phyloP scores from a whole-genome alignment of 202 grass and related monocot genomes.

The Saccharum hybrid region DNA sequence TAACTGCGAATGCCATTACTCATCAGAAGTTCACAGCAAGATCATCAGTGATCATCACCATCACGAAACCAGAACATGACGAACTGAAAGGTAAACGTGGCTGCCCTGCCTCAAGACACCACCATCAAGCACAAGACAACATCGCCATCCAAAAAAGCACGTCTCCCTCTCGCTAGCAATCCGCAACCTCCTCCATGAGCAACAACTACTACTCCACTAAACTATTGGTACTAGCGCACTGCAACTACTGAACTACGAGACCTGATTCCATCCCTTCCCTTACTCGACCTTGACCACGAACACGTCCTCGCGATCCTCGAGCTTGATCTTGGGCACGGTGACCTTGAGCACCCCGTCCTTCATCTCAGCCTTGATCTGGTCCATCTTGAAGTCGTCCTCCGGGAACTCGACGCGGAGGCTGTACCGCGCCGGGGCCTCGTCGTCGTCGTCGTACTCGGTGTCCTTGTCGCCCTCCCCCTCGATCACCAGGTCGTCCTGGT shows the following conservation, averaged over 20 bases:
- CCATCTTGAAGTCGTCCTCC: conserved; percentile 51
- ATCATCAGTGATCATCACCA: no score
- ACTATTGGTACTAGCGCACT: no score
- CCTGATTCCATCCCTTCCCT: background rate
- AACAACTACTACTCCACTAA: no score
- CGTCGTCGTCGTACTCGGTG: conserved; percentile 40
- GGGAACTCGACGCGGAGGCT: conserved; percentile 50
- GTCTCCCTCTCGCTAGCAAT: no score
- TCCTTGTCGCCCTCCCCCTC: background rate
- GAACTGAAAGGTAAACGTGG: no score
- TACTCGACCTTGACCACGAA: conserved; percentile 63
- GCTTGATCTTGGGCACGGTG: conserved; percentile 61
- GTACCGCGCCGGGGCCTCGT: conserved; percentile 15
- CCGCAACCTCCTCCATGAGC: no score
- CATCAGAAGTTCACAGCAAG: no score
- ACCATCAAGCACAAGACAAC: background rate
- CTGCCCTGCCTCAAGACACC: background rate
- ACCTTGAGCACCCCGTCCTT: conserved; percentile 73
- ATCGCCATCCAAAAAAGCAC: background rate
- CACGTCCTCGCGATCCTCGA: conserved; percentile 62
- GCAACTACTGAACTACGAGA: background rate
- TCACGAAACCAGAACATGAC: no score
- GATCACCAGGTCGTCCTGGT: no score
- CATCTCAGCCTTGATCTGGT: conserved; percentile 76
- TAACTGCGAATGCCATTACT: no score